Evolutionary conservation across 108 stramenopile genomes (phyloP), one percentile per base, ranked within the genome.

Genomic region (Licmophora abbreviata): DNA sequence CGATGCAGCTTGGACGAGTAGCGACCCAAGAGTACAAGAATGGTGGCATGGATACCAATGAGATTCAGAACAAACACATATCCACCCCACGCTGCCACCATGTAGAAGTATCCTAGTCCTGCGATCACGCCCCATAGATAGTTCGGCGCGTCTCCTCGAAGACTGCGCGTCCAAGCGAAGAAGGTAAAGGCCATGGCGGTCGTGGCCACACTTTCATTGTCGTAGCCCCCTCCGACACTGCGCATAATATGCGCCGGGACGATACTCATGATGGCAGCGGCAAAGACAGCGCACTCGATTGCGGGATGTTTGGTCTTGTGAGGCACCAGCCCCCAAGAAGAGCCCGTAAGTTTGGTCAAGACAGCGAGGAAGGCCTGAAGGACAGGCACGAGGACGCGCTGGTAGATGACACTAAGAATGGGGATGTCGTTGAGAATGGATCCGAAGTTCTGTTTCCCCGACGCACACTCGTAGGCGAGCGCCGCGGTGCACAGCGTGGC

Each of bases 71-170:
- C 95, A 76, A 99, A 99, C 45, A 97, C 93, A 55, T 96, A 99
- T 12, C 98, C 98, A 45, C 98, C 98, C 98, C 98, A 99, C 0
- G 95, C 86, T 2, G 96, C 96, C n/a, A 96, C 98, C 98, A 99
- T 99, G 70, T 96, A 83, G 47, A 91, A 82, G 60, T 91, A 91
- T 17, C 71, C 77, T 10, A 86, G 12, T 4, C 80, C 89, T 2
- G 83, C 59, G 23, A 84, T 9, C 6, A 52, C 51, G 18, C 80
- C 80, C 44, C 36, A 68, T 9, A 71, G 15, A 30, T 57, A 35
- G 35, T 22, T 48, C 24, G 60, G 48, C 12, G 43, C 38, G 1
- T 48, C 55, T 14, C 42, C 36, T 4, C 37, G 54, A 29, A 92
- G 53, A 4, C 82, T 56, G 12, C 69, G 59, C 11, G 71, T 67